Percentiles rank a stretch among this genome's conserved stretches.
phyloP scores from a whole-genome alignment of 1,284 basidiomycete species.

The Cerioporus squamosus region DNA sequence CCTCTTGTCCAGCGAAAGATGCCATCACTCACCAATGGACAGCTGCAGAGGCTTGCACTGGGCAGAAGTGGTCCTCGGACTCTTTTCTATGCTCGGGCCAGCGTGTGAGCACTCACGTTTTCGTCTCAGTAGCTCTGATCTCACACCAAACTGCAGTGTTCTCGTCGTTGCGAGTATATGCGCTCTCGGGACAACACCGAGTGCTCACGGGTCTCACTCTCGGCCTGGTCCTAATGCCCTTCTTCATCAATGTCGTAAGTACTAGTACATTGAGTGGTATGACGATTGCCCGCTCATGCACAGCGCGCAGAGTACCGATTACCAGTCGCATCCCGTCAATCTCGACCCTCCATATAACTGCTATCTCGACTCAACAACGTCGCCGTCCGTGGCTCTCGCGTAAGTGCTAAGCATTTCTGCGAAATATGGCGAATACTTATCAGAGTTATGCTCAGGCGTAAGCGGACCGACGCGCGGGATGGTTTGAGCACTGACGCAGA shows the following conservation, averaged over 20 bases:
- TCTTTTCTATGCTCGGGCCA: too few species aligned
- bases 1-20: too few species aligned
- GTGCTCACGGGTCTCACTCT: neutral
- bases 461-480: too few species aligned
- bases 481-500: too few species aligned
- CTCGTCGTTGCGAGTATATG: constrained; percentile 1
- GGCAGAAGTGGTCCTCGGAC: too few species aligned
- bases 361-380: neutral
- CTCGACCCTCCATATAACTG: neutral
- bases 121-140: too few species aligned
- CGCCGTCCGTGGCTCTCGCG: neutral
- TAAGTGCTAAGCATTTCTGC: neutral
- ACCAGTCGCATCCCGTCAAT: neutral
- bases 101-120: too few species aligned
- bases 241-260: neutral
- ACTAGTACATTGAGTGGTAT: neutral
- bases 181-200: neutral
- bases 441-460: too few species aligned
- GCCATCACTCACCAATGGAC: too few species aligned
- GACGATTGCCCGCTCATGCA: too few species aligned
- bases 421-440: too few species aligned
- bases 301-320: neutral
- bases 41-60: too few species aligned
- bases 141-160: neutral
- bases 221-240: neutral